Percentiles rank a stretch among this genome's conserved stretches.
Conservation (phyloP, 1,139 yeast genomes). For the Citeromyces hawaiiensis region DNA sequence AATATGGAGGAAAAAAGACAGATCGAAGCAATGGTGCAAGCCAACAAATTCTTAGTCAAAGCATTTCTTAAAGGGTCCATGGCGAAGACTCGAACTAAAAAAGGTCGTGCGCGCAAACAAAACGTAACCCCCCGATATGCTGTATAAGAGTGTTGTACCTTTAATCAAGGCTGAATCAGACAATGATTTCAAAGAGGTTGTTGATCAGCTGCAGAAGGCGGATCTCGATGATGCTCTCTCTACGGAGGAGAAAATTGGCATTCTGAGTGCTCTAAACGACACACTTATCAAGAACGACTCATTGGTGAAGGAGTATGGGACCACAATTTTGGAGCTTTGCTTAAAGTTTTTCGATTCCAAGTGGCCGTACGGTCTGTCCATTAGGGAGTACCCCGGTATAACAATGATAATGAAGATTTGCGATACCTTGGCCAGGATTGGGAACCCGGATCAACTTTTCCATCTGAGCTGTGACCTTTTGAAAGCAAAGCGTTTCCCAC, state of each 20-base stretch:
- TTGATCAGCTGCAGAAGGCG: background rate
- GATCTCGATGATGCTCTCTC: background rate
- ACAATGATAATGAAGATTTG: background rate
- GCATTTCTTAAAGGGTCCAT: background rate
- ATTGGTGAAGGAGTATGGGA: background rate
- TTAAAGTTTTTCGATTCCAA: background rate
- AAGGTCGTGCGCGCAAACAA: conserved; percentile 1
- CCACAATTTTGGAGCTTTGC: background rate
- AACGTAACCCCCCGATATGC: background rate
- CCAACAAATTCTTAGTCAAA: background rate
- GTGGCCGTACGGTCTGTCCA: background rate
- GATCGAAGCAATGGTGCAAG: background rate
- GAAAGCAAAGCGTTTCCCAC: background rate
- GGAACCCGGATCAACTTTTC: background rate
- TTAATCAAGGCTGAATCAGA: background rate
- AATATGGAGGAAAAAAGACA: background rate
- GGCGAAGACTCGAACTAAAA: background rate
- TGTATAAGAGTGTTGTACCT: background rate
- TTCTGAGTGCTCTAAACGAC: background rate
- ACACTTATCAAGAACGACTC: background rate
- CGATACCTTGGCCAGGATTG: background rate
- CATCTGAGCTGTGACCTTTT: background rate
- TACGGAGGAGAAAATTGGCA: background rate
- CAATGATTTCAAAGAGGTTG: background rate
- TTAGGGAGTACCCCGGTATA: conserved; percentile 1